phyloP scores from a whole-genome alignment of 495 filamentous ascomycete species.

The Neurospora tetraspora region DNA sequence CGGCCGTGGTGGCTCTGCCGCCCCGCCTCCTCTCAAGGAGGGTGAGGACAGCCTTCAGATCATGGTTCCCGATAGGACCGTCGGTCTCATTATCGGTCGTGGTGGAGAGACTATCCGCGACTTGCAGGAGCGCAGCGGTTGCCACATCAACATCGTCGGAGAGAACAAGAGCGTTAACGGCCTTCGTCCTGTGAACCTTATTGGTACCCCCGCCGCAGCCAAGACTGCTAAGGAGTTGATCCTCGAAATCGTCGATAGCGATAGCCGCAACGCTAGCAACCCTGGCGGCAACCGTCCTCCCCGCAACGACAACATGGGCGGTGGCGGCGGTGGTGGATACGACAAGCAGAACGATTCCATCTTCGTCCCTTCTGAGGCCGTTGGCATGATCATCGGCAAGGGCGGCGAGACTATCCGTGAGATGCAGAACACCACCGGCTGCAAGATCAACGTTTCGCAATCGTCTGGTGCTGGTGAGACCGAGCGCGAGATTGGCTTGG shows the following conservation, averaged over 20 bases:
- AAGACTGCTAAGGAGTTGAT: constrained; percentile 66
- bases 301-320: constrained; percentile 12
- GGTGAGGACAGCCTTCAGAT: constrained; percentile 71
- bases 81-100: constrained; percentile 75
- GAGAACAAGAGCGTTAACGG: constrained; percentile 80
- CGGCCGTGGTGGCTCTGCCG: constrained; percentile 15
- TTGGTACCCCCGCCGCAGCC: constrained; percentile 57
- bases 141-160: constrained; percentile 81
- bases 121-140: constrained; percentile 73
- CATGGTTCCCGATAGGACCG: constrained; percentile 82
- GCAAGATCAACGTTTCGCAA: constrained; percentile 81
- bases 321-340: constrained; percentile 28
- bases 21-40: constrained; percentile 45
- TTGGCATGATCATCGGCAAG: constrained; percentile 87
- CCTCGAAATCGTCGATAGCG: constrained; percentile 79
- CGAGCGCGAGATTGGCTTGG: constrained; percentile 70
- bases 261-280: constrained; percentile 47
- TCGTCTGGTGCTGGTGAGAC: constrained; percentile 57
- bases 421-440: constrained; percentile 70
- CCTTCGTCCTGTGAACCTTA: constrained; percentile 73
- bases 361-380: constrained; percentile 71
- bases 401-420: constrained; percentile 81
- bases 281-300: constrained; percentile 5
- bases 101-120: constrained; percentile 85
- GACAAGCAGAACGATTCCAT: constrained; percentile 72